These are phyloP conservation scores for Erigeron canadensis DNA, from an alignment of 129 eudicot genomes.

Conservation along the genomic window DNA sequence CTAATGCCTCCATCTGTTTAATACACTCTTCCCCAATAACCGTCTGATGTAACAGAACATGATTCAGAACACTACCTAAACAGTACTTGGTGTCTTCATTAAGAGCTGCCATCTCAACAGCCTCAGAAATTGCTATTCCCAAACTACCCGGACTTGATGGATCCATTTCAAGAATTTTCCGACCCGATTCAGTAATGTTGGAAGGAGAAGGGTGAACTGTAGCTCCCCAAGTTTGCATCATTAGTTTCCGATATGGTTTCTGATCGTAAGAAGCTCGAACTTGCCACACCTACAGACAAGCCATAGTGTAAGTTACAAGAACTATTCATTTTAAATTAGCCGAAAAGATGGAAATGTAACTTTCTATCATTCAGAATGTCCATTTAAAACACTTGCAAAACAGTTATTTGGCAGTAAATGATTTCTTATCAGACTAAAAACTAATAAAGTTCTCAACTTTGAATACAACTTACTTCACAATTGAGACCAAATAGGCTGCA, in stretches of 20 bases:
- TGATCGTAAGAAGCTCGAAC: slow-evolving; percentile 95
- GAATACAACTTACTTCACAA: slow-evolving; percentile 65
- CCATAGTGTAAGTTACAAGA: background rate
- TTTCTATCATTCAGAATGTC: background rate
- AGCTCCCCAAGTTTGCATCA: slow-evolving; percentile 99
- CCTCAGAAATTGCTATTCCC: slow-evolving; percentile 96
- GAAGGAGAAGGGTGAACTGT: slow-evolving; percentile 94
- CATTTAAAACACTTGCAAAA: background rate
- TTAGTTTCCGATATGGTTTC: slow-evolving; percentile 85
- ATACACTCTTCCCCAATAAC: slow-evolving; percentile 96
- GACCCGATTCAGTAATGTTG: slow-evolving; percentile 64
- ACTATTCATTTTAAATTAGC: background rate
- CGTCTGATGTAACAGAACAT: slow-evolving; percentile 89
- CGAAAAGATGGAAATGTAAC: background rate
- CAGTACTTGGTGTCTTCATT: slow-evolving; percentile 80
- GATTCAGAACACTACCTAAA: slow-evolving; percentile 92
- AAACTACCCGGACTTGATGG: slow-evolving; percentile 91
- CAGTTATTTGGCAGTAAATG: background rate
- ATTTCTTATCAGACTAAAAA: background rate
- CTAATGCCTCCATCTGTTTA: slow-evolving; percentile 84
- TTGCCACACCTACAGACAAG: slow-evolving; percentile 81
- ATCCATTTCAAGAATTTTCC: slow-evolving; percentile 64
- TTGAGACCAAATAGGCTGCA: slow-evolving; percentile 76
- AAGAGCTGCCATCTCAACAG: slow-evolving; percentile 79
- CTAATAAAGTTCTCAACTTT: background rate